These are phyloP conservation scores for Ganoderma sinense DNA, from an alignment of 1,284 basidiomycete species.

Conservation along the genomic window DNA sequence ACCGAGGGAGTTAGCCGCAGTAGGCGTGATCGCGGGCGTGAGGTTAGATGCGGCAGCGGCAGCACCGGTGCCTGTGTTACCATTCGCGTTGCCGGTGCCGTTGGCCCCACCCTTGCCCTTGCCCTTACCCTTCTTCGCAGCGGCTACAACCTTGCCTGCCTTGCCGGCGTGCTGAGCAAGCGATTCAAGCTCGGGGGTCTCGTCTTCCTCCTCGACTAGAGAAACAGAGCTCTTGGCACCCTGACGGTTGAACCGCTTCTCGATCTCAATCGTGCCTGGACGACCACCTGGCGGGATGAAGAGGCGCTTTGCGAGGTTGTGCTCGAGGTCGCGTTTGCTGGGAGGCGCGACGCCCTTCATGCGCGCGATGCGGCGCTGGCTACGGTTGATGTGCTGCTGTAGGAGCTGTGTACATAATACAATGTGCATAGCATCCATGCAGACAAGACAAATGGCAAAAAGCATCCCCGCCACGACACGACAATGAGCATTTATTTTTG, in stretches of 20 bases:
- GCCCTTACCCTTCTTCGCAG: conserved; percentile 19
- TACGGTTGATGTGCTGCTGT: conserved; percentile 78
- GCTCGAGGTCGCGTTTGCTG: conserved; percentile 54
- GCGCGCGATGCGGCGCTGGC: conserved; percentile 68
- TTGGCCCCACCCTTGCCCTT: conserved; percentile 22
- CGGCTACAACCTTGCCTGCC: neutral
- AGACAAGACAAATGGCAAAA: neutral
- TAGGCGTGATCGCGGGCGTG: conserved; percentile 59
- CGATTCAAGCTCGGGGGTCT: conserved; percentile 6
- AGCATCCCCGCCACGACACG: neutral
- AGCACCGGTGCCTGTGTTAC: conserved; percentile 30
- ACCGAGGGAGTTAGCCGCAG: conserved; percentile 67
- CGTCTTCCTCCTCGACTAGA: conserved; percentile 17
- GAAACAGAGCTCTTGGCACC: conserved; percentile 24
- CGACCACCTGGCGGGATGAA: conserved; percentile 38
- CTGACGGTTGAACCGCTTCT: conserved; percentile 47
- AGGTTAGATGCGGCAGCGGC: conserved; percentile 51
- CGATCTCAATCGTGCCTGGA: conserved; percentile 35
- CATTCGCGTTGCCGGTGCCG: conserved; percentile 18
- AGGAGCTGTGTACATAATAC: conserved; percentile 55
- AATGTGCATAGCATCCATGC: neutral
- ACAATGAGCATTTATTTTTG: conserved; percentile 5
- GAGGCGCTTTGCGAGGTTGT: conserved; percentile 62
- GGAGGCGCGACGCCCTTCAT: conserved; percentile 69
- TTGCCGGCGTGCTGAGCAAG: conserved; percentile 18